A percentile compares a stretch with the other conserved stretches of the same genome.
phyloP scores from a whole-genome alignment of 2,329 filamentous ascomycete species.

The Amauroascus niger region DNA sequence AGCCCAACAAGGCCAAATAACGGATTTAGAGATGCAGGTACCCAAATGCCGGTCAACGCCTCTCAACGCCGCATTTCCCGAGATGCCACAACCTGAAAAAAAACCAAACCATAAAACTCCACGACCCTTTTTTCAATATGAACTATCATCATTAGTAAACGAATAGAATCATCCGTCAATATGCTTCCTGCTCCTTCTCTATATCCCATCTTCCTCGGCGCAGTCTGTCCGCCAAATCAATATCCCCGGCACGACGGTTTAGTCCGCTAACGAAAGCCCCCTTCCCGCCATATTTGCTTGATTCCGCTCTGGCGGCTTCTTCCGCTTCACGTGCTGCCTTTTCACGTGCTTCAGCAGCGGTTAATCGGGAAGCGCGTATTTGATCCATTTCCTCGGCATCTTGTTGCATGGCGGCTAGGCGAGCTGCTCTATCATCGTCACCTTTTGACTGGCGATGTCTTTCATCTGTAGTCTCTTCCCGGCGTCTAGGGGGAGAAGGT shows the following conservation, averaged over 20 bases:
- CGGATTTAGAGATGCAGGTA: not conserved
- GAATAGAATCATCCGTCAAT: conserved; percentile 29
- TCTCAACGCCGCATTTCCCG: not conserved
- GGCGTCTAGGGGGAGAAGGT: conserved; percentile 14
- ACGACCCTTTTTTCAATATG: not conserved
- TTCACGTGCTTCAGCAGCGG: conserved; percentile 56
- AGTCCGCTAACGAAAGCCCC: conserved; percentile 56
- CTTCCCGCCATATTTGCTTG: conserved; percentile 53
- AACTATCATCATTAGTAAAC: not conserved
- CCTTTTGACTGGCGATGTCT: conserved; percentile 11
- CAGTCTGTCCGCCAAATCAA: conserved; percentile 37
- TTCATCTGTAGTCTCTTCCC: conserved; percentile 4
- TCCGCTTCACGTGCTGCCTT: conserved; percentile 55
- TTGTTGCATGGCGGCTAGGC: conserved; percentile 61
- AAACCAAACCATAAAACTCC: no score
- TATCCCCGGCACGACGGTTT: conserved; percentile 46
- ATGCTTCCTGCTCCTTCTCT: conserved; percentile 26
- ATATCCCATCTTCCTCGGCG: conserved; percentile 30
- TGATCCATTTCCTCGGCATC: conserved; percentile 58
- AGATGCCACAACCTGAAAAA: not conserved
- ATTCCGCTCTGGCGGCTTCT: conserved; percentile 50
- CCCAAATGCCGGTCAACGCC: not conserved
- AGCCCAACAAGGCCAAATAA: not conserved
- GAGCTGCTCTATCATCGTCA: conserved; percentile 50
- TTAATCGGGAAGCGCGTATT: conserved; percentile 56